A percentile compares a stretch with the other conserved stretches of the same genome.
These are phyloP conservation scores for Plasmopara viticola DNA, from an alignment of 352 stramenopile genomes.

Conservation along the genomic window DNA sequence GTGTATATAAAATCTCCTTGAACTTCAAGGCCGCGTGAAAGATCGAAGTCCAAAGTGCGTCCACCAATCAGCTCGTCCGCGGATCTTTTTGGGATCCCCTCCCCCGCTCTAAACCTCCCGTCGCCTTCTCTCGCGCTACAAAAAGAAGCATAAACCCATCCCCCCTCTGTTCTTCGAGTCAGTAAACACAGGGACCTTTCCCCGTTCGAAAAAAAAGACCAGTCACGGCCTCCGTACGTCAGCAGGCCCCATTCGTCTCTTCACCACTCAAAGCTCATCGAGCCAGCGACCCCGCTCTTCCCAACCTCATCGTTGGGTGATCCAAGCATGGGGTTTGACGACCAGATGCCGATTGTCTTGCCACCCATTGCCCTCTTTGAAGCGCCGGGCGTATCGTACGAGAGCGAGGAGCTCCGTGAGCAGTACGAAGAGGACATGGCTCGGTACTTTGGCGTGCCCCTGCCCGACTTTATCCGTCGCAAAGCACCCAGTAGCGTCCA, in stretches of 20 bases:
- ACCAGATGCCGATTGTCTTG: conserved; percentile 37
- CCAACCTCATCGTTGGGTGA: neutral
- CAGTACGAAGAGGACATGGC: conserved; percentile 31
- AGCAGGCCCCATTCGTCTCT: conserved; percentile 25
- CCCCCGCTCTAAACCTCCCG: too few species aligned
- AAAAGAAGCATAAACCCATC: too few species aligned
- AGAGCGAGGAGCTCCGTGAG: conserved; percentile 28
- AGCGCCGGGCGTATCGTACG: conserved; percentile 12
- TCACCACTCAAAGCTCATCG: conserved; percentile 21
- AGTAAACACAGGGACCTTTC: conserved; percentile 5
- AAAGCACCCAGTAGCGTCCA: conserved; percentile 6
- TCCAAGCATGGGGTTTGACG: conserved; percentile 27
- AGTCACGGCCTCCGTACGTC: conserved; percentile 19
- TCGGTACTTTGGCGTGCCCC: conserved; percentile 36
- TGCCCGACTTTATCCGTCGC: conserved; percentile 20
- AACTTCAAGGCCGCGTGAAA: too few species aligned
- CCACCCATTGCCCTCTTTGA: conserved; percentile 52
- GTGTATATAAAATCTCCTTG: too few species aligned
- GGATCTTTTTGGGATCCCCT: too few species aligned
- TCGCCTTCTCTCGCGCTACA: too few species aligned
- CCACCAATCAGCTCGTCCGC: too few species aligned
- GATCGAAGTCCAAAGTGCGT: too few species aligned
- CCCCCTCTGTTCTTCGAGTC: neutral
- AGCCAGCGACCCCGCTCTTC: neutral
- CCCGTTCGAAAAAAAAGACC: conserved; percentile 25